Conservation (phyloP, 345 rosid species). For the Syzygium jambos region DNA sequence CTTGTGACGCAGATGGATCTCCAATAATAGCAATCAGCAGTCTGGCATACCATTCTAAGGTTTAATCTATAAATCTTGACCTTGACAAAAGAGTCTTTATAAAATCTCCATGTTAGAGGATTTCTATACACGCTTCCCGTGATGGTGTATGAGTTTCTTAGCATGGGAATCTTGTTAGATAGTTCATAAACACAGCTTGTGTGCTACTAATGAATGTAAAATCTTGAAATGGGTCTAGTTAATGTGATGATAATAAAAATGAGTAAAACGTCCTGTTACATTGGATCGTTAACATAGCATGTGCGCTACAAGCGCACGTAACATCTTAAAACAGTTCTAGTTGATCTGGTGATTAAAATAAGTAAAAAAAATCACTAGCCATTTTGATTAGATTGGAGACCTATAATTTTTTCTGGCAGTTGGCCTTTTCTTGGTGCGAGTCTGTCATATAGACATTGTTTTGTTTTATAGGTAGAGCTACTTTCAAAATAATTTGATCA, state of each 20-base stretch:
- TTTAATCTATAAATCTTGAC: constrained; percentile 6
- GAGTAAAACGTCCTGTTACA: background rate
- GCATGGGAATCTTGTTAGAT: background rate
- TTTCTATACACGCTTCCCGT: background rate
- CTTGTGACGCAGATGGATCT: constrained; percentile 81
- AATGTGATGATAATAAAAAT: background rate
- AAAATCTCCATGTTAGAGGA: background rate
- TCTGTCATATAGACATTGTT: background rate
- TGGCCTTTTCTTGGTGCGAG: background rate
- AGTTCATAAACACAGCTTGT: background rate
- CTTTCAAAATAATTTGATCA: background rate
- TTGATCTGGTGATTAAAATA: background rate
- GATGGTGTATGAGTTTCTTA: background rate
- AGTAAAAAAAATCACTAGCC: background rate
- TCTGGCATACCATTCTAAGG: constrained; percentile 85
- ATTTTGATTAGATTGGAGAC: background rate
- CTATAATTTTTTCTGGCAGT: background rate
- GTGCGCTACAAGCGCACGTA: background rate
- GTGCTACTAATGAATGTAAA: background rate
- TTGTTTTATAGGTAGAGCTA: background rate
- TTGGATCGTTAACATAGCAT: background rate
- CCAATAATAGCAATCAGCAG: constrained; percentile 78
- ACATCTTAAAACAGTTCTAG: background rate
- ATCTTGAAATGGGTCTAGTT: background rate
- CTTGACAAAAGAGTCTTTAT: background rate